These are phyloP conservation scores for Pseudogymnoascus sp. DNA, from an alignment of 2,329 filamentous ascomycete genomes.

Conservation along the genomic window DNA sequence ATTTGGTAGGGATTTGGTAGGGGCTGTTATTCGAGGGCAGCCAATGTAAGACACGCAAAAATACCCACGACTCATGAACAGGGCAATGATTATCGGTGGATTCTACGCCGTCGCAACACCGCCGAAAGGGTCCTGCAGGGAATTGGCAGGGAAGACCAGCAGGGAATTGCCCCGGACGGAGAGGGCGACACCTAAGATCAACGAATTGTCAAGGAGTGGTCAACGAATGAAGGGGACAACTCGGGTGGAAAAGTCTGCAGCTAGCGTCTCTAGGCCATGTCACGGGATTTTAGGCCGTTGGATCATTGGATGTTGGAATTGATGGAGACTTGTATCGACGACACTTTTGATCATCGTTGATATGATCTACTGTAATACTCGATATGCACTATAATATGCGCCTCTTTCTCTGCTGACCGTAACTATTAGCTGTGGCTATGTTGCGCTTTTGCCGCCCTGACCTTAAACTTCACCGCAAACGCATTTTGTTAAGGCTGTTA, in stretches of 20 bases:
- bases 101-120: neutral
- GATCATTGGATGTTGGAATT: neutral
- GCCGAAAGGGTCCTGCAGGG: conserved; percentile 1
- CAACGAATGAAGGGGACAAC: neutral
- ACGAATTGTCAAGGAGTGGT: neutral
- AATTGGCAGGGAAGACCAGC: neutral
- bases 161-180: conserved; percentile 4
- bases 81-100: conserved; percentile 1
- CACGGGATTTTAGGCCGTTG: neutral
- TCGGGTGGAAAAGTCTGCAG: neutral
- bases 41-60: neutral
- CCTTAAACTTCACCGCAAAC: neutral
- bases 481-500: neutral
- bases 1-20: neutral
- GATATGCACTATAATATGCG: neutral
- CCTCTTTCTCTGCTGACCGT: neutral
- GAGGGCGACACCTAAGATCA: conserved; percentile 2
- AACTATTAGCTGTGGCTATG: neutral
- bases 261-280: neutral
- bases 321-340: neutral
- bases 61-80: conserved; percentile 2
- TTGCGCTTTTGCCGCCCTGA: neutral
- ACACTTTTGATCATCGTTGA: neutral
- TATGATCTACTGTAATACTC: neutral
- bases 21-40: neutral